phyloP scores from a whole-genome alignment of 371 early-diverging fungal species.

The Lichtheimia ornata region DNA sequence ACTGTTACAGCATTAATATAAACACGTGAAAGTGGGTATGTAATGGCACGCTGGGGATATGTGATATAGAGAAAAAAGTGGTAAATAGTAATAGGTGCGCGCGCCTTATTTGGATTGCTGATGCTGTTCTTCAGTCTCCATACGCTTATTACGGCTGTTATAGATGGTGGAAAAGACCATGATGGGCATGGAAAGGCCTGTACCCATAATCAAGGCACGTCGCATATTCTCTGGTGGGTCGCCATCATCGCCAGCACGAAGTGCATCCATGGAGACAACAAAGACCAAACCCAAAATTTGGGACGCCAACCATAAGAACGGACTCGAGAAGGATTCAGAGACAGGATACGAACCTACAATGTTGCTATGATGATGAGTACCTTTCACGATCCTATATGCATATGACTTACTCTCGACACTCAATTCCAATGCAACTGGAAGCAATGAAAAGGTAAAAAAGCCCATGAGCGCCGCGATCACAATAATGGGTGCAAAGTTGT shows the following conservation, averaged over 20 bases:
- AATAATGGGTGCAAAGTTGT: conserved; percentile 28
- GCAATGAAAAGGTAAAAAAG: conserved; percentile 40
- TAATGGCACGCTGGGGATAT: conserved; percentile 1
- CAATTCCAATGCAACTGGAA: conserved; percentile 47
- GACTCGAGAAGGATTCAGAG: conserved; percentile 44
- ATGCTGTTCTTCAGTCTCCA: conserved; percentile 32
- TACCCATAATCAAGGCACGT: conserved; percentile 33
- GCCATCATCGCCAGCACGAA: conserved; percentile 26
- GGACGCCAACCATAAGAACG: conserved; percentile 42
- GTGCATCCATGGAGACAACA: conserved; percentile 35
- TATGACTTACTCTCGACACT: conserved; percentile 45
- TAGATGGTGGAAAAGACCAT: conserved; percentile 27
- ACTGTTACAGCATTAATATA: no score
- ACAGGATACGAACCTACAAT: conserved; percentile 41
- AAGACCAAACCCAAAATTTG: conserved; percentile 41
- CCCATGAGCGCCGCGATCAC: conserved; percentile 34
- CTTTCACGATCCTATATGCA: background rate
- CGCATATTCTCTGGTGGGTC: conserved; percentile 32
- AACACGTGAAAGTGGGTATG: background rate
- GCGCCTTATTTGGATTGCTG: background rate
- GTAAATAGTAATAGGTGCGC: background rate
- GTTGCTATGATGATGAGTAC: background rate
- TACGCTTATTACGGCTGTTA: conserved; percentile 40
- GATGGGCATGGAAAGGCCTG: conserved; percentile 34
- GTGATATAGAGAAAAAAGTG: background rate